phyloP scores from a whole-genome alignment of 371 early-diverging fungal species.

The Gilbertella persicaria region DNA sequence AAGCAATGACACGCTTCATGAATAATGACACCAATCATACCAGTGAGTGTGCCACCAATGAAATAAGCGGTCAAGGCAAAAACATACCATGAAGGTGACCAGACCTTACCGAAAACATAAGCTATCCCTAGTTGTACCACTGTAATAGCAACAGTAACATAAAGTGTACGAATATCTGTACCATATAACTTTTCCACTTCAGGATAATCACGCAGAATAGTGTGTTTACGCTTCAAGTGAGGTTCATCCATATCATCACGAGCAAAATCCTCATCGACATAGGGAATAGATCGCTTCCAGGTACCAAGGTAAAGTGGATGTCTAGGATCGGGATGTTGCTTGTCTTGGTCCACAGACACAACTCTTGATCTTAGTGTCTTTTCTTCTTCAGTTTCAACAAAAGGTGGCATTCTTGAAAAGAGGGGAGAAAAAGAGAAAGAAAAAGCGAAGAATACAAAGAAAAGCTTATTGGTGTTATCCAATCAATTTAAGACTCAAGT shows the following conservation, averaged over 20 bases:
- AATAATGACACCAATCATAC: constrained; percentile 77
- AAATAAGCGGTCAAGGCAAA: constrained; percentile 71
- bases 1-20: constrained; percentile 94
- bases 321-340: constrained; percentile 67
- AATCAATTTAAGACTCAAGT: not conserved
- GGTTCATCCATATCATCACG: constrained; percentile 93
- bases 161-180: constrained; percentile 77
- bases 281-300: constrained; percentile 85
- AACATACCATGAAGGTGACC: constrained; percentile 58
- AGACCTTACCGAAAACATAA: constrained; percentile 73
- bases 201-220: constrained; percentile 88
- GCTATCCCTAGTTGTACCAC: constrained; percentile 78
- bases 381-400: constrained; percentile 17
- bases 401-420: constrained; percentile 17
- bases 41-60: constrained; percentile 84
- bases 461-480: too few relatives aligned
- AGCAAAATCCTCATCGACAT: constrained; percentile 73
- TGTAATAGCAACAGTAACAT: constrained; percentile 67
- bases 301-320: constrained; percentile 81
- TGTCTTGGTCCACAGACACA: constrained; percentile 5
- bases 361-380: constrained; percentile 3
- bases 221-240: constrained; percentile 87
- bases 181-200: constrained; percentile 87
- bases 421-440: not conserved
- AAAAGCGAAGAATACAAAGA: constrained; percentile 3